Conservation (phyloP, 139 green algal genomes). For the Haematococcus lacustris region DNA sequence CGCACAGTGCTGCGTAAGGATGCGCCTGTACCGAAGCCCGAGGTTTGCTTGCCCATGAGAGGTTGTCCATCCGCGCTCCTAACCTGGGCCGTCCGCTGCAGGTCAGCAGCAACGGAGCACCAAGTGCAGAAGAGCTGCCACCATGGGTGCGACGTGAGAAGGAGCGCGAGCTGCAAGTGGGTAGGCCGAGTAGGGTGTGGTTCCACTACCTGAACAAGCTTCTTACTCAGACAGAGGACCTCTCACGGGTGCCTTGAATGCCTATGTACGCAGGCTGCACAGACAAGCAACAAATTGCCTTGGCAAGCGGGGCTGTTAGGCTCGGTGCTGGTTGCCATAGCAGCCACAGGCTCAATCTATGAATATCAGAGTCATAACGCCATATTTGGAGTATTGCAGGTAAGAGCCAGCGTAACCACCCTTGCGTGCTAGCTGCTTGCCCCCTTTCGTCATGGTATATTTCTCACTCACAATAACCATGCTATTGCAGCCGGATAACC, state of each 20-base stretch:
- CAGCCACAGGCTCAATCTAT: slow-evolving; percentile 63
- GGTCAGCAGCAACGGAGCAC: neutral
- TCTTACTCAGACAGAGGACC: neutral
- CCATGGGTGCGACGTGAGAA: slow-evolving; percentile 73
- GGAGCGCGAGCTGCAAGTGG: slow-evolving; percentile 51
- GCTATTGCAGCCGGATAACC: slow-evolving; percentile 39
- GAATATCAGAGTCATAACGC: slow-evolving; percentile 50
- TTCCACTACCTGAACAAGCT: neutral
- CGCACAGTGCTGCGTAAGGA: neutral
- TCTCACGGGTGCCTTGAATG: neutral
- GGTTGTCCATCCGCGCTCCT: neutral
- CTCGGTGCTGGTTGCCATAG: slow-evolving; percentile 71
- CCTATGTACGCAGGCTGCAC: neutral
- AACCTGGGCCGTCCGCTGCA: no score
- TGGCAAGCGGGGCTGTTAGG: slow-evolving; percentile 70
- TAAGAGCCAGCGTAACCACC: neutral
- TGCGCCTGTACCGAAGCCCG: neutral
- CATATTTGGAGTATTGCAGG: slow-evolving; percentile 48
- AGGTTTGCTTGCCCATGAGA: neutral
- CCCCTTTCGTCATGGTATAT: neutral
- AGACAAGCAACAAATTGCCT: slow-evolving; percentile 37
- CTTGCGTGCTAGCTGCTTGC: no score
- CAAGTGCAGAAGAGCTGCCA: slow-evolving; percentile 40
- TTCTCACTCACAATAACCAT: neutral
- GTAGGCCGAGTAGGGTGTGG: neutral